phyloP scores from a whole-genome alignment of 2,329 filamentous ascomycete species.

The Leptographium wingfieldii region DNA sequence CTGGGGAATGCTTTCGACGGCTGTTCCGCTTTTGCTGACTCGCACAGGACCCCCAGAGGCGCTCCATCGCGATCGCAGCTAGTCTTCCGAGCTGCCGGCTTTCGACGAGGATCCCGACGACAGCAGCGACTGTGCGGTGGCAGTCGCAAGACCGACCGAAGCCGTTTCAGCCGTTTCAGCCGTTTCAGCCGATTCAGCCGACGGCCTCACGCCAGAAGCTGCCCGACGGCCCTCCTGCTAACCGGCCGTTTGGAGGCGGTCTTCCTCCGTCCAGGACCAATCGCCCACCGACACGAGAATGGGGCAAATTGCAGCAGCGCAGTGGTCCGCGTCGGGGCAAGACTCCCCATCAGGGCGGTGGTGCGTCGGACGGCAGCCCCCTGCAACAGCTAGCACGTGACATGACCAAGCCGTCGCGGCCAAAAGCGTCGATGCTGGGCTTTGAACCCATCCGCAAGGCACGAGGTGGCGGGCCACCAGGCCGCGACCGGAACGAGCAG shows the following conservation, averaged over 20 bases:
- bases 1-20: neutral
- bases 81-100: neutral
- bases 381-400: neutral
- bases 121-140: neutral
- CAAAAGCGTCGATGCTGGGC: neutral
- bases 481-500: neutral
- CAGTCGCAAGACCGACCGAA: neutral
- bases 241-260: neutral
- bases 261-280: neutral
- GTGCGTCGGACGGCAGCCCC: neutral
- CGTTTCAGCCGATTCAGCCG: neutral
- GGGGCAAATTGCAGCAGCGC: neutral
- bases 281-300: neutral
- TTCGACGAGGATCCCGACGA: neutral
- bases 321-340: neutral
- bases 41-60: constrained; percentile 2
- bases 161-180: neutral
- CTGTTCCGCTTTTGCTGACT: neutral
- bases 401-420: neutral
- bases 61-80: neutral
- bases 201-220: neutral
- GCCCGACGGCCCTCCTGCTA: neutral
- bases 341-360: neutral
- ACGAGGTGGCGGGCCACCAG: neutral
- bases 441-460: neutral